phyloP scores from a whole-genome alignment of 2,329 filamentous ascomycete genomes.

The Calonectria pauciramosa region DNA sequence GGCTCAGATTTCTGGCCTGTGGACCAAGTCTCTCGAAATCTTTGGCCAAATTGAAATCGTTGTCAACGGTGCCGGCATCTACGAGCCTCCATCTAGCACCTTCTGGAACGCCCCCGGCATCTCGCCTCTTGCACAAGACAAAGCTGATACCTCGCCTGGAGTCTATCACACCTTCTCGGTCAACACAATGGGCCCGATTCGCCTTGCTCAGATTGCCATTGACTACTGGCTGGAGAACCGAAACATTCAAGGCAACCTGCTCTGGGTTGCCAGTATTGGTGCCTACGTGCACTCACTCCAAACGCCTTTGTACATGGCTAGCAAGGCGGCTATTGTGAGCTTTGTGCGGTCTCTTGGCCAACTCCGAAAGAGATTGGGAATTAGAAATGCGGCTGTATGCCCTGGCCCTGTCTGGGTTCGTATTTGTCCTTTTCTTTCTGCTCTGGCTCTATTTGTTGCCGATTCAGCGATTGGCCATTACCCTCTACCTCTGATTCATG shows the following conservation, averaged over 20 bases:
- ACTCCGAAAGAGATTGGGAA: conserved; percentile 26
- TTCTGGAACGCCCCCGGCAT: conserved; percentile 48
- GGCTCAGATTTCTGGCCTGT: conserved; percentile 42
- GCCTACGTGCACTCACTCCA: conserved; percentile 47
- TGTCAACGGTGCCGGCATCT: conserved; percentile 72
- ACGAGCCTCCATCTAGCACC: conserved; percentile 43
- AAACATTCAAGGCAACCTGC: conserved; percentile 33
- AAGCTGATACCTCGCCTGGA: conserved; percentile 32
- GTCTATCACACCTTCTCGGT: conserved; percentile 43
- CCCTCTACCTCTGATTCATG: no score
- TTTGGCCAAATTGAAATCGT: conserved; percentile 72
- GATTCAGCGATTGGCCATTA: neutral
- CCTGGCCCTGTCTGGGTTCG: neutral
- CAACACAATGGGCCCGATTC: conserved; percentile 47
- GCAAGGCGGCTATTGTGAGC: conserved; percentile 45
- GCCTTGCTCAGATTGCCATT: conserved; percentile 45
- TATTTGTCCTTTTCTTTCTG: neutral
- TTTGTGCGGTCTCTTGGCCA: conserved; percentile 32
- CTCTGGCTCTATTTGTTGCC: neutral
- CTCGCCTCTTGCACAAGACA: conserved; percentile 35
- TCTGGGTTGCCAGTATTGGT: conserved; percentile 46
- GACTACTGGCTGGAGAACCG: conserved; percentile 47
- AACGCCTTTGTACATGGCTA: conserved; percentile 48
- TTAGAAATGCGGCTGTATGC: conserved; percentile 32
- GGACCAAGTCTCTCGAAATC: conserved; percentile 53